Evolutionary conservation across 2,329 filamentous ascomycete genomes (phyloP).

Genomic region (Chaetomiaceae sp.): DNA sequence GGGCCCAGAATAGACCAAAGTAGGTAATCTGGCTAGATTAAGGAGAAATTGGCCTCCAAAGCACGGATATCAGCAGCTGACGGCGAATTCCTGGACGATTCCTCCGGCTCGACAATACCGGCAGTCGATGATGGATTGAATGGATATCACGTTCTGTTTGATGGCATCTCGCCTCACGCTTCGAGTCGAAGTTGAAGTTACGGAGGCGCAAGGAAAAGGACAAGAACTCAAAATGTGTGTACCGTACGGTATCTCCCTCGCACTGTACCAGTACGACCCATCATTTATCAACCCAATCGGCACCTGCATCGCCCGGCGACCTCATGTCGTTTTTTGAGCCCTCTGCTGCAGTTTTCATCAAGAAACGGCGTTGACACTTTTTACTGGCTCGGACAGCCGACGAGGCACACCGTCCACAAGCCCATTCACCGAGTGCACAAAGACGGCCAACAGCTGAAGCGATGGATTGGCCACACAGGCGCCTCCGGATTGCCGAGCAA

Average conservation of each 20-base stretch:
- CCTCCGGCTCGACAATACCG: neutral
- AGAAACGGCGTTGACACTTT: neutral
- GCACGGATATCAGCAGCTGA: neutral
- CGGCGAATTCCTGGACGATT: neutral
- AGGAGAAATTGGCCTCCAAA: neutral
- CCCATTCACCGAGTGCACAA: neutral
- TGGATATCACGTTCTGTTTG: no score
- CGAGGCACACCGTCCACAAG: neutral
- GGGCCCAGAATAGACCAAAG: conserved; percentile 2
- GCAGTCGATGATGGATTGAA: neutral
- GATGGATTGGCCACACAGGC: conserved; percentile 6
- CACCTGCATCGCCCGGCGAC: neutral
- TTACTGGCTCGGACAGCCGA: neutral
- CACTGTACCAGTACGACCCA: neutral
- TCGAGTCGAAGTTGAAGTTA: no score
- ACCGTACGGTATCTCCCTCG: neutral
- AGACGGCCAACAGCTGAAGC: neutral
- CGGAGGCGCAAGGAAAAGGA: no score
- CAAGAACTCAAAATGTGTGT: no score
- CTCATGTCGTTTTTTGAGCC: neutral
- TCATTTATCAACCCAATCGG: neutral
- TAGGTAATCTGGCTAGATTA: conserved; percentile 7
- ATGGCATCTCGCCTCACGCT: no score
- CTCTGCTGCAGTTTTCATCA: neutral
- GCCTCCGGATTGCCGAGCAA: neutral